Evolutionary conservation across 1,284 basidiomycete species (phyloP).

Genomic region (Trichosporon sp.): DNA sequence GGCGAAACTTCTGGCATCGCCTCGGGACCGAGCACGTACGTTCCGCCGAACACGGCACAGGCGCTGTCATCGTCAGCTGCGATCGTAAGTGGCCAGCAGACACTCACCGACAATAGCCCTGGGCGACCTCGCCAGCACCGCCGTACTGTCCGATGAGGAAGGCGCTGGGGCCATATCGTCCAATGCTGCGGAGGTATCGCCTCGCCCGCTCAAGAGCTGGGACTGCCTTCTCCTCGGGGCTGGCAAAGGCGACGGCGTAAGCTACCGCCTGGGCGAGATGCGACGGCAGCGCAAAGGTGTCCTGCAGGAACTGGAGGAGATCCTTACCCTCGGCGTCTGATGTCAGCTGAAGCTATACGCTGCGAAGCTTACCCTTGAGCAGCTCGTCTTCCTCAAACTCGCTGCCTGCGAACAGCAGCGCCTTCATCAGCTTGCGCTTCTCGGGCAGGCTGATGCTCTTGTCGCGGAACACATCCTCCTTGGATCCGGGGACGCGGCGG

Average conservation of each 20-base stretch:
- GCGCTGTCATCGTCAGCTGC: slow-evolving; percentile 51
- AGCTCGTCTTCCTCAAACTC: slow-evolving; percentile 59
- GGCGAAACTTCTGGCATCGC: slow-evolving; percentile 17
- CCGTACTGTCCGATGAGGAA: slow-evolving; percentile 94
- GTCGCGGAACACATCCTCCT: slow-evolving; percentile 90
- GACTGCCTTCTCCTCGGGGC: slow-evolving; percentile 57
- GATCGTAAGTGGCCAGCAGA: neutral
- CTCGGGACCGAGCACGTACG: slow-evolving; percentile 65
- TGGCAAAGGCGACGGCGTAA: slow-evolving; percentile 67
- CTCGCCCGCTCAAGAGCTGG: slow-evolving; percentile 63
- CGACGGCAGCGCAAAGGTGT: slow-evolving; percentile 59
- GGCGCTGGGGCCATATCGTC: slow-evolving; percentile 81
- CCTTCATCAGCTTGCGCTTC: slow-evolving; percentile 88
- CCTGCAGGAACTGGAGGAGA: slow-evolving; percentile 59
- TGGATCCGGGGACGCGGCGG: slow-evolving; percentile 75
- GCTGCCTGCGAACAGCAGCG: slow-evolving; percentile 71
- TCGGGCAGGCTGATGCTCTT: slow-evolving; percentile 70
- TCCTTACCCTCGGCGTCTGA: slow-evolving; percentile 55
- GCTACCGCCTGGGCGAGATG: slow-evolving; percentile 59
- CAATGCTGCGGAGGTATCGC: slow-evolving; percentile 69
- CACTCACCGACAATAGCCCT: slow-evolving; percentile 70
- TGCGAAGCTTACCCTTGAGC: slow-evolving; percentile 22
- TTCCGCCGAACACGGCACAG: slow-evolving; percentile 74
- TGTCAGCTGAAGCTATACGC: neutral
- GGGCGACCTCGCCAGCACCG: slow-evolving; percentile 81